Percentiles rank a stretch among this genome's conserved stretches.
These are phyloP conservation scores for Cutaneotrichosporon dermatis DNA, from an alignment of 1,284 basidiomycete genomes.

Conservation along the genomic window DNA sequence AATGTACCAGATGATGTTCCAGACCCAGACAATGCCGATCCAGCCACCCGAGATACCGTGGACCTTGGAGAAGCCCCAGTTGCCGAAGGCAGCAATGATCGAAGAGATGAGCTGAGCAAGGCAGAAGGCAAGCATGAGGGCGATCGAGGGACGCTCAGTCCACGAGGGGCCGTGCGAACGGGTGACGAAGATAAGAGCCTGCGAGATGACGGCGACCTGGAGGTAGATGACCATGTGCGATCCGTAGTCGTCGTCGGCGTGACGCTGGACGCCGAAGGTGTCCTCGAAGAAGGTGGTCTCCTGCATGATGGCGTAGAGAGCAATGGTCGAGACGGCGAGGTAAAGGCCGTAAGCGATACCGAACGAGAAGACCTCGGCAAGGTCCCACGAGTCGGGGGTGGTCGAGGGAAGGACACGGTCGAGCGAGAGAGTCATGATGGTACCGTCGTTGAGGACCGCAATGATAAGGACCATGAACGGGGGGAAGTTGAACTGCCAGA, in stretches of 20 bases:
- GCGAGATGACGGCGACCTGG: slow-evolving; percentile 93
- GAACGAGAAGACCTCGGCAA: slow-evolving; percentile 92
- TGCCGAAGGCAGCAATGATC: slow-evolving; percentile 86
- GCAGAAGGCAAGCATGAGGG: slow-evolving; percentile 84
- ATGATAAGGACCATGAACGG: slow-evolving; percentile 99
- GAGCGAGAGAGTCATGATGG: slow-evolving; percentile 97
- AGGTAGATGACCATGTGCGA: slow-evolving; percentile 65
- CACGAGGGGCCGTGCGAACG: slow-evolving; percentile 97
- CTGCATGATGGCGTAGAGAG: slow-evolving; percentile 76
- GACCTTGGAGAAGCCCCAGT: slow-evolving; percentile 88
- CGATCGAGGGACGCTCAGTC: slow-evolving; percentile 91
- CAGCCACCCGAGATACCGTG: slow-evolving; percentile 76
- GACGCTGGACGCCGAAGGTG: slow-evolving; percentile 67
- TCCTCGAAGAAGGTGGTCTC: slow-evolving; percentile 85
- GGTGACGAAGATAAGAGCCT: slow-evolving; percentile 94
- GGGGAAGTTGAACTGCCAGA: slow-evolving; percentile 96
- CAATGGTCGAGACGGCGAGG: slow-evolving; percentile 81
- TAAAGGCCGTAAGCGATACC: slow-evolving; percentile 93
- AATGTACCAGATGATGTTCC: slow-evolving; percentile 93
- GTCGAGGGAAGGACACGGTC: slow-evolving; percentile 91
- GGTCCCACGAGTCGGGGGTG: slow-evolving; percentile 91
- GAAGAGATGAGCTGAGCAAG: slow-evolving; percentile 89
- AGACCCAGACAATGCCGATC: slow-evolving; percentile 96
- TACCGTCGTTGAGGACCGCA: slow-evolving; percentile 93
- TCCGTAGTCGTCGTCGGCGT: slow-evolving; percentile 49